Conservation (phyloP, 2,329 filamentous ascomycete species). For the Sclerotinia sclerotiorum region DNA sequence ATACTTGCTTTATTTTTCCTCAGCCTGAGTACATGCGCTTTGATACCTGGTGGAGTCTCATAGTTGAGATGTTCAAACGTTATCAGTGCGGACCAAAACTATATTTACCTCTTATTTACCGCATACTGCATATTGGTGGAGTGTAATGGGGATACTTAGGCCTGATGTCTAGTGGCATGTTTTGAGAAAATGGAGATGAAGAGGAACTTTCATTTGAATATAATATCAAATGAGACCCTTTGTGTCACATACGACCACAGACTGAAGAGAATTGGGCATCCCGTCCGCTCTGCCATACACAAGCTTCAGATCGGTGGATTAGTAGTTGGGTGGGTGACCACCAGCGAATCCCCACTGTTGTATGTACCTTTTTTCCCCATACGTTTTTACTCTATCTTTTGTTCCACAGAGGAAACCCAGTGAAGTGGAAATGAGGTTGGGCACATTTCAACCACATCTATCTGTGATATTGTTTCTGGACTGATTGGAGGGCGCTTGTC, state of each 20-base stretch:
- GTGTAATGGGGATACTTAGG: neutral
- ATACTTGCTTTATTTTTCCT: neutral
- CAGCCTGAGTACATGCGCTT: neutral
- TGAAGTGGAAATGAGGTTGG: neutral
- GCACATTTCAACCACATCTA: neutral
- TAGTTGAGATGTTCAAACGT: neutral
- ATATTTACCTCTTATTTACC: neutral
- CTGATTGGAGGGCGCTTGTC: neutral
- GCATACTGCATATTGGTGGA: neutral
- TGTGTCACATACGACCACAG: constrained; percentile 35
- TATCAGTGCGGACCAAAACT: neutral
- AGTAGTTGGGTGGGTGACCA: constrained; percentile 39
- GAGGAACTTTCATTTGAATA: neutral
- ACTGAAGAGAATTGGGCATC: constrained; percentile 37
- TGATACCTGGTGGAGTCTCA: constrained; percentile 9
- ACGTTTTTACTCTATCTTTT: neutral
- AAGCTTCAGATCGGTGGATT: constrained; percentile 38
- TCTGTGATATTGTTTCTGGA: neutral
- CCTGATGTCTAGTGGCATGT: neutral
- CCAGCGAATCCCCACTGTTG: constrained; percentile 28
- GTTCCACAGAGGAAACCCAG: neutral
- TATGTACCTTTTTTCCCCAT: neutral
- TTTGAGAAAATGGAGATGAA: too few species aligned
- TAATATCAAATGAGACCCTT: neutral
- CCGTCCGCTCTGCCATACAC: constrained; percentile 38